A percentile compares a stretch with the other conserved stretches of the same genome.
Evolutionary conservation across 371 early-diverging fungal species (phyloP).

Genomic region (Actinomortierella wolfii): DNA sequence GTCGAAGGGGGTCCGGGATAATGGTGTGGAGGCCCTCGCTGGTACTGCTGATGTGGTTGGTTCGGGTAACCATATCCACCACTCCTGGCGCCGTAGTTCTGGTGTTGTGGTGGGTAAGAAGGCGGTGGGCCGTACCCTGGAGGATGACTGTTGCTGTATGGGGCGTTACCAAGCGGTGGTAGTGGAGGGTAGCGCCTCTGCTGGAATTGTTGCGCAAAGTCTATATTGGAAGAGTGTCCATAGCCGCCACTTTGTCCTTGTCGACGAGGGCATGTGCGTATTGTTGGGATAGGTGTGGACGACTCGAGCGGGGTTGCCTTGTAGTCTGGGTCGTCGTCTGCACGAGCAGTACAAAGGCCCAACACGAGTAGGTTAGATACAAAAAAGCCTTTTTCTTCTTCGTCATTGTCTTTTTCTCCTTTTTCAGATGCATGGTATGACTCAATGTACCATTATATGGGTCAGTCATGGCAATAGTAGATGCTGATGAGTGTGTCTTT

Average conservation of each 20-base stretch:
- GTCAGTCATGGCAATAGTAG: too few relatives aligned
- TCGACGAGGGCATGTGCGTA: conserved; percentile 33
- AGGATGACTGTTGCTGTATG: conserved; percentile 13
- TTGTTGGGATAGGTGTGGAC: conserved; percentile 65
- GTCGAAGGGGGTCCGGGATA: conserved; percentile 11
- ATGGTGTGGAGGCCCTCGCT: conserved; percentile 16
- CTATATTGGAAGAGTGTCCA: neutral
- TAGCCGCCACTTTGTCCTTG: conserved; percentile 2
- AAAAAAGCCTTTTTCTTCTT: too few relatives aligned
- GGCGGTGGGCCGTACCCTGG: conserved; percentile 11
- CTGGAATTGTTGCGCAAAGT: conserved; percentile 9
- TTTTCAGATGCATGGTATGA: too few relatives aligned
- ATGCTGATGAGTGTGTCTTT: too few relatives aligned
- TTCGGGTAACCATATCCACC: conserved; percentile 6
- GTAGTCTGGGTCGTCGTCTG: conserved; percentile 66
- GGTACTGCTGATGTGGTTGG: conserved; percentile 36
- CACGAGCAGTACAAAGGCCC: neutral
- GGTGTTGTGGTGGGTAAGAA: conserved; percentile 2
- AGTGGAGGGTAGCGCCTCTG: conserved; percentile 1
- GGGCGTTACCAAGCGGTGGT: conserved; percentile 8
- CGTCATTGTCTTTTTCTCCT: too few relatives aligned
- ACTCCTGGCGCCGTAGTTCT: neutral
- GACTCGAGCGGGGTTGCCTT: conserved; percentile 58
- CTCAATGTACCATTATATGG: too few relatives aligned
- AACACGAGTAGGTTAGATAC: too few relatives aligned